Evolutionary conservation across 352 stramenopile genomes (phyloP), one percentile per base, ranked within the genome.

Genomic region (Globisporangium orthogonon): DNA sequence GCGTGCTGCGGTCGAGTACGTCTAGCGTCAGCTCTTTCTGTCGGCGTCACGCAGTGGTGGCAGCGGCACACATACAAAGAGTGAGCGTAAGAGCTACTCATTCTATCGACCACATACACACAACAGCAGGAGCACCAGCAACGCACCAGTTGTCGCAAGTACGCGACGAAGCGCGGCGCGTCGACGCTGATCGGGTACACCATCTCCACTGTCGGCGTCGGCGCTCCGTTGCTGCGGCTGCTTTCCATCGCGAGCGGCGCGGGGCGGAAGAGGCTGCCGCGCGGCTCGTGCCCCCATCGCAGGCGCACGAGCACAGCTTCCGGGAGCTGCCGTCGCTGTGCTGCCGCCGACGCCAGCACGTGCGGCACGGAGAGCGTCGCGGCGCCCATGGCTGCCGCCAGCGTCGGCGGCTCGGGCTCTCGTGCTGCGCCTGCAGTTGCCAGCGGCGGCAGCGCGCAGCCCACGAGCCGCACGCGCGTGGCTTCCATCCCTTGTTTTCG

Each of bases 1-100:
- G 56, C 1, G 71, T 73, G 3, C 33, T 35, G 37, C 73, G 73
- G 52, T 91, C 78, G 31, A 88, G 75, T 54, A 91, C 76, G 30
- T 91, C 81, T 18, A 89, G 48, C 40, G 63, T 58, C 29, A 91
- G 60, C 54, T 83, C 51, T 54, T 65, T 62, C 71, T 83, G 35
- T 18, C 23, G 23, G 1, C 23, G 23, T 11, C 33, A 35, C 18
- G 40, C 1, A 6, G 13, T 31, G 23, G 23, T 23, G 23, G 23
- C 23, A 23, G 23, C 23, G 23, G n/a, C 15, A 41, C 6, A 41
- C 13, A n/a, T n/a, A 58, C 28, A 49, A 33, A 44, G 18, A 39
- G 33, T 1, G 30, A 41, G 9, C 4, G 33, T 18, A 43, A 43
- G 7, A 14, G 11, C 14, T 4, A 13, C 30, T 52, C 43, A 45